These are phyloP conservation scores for Fusarium scirpi DNA, from an alignment of 2,329 filamentous ascomycete species.

Conservation along the genomic window DNA sequence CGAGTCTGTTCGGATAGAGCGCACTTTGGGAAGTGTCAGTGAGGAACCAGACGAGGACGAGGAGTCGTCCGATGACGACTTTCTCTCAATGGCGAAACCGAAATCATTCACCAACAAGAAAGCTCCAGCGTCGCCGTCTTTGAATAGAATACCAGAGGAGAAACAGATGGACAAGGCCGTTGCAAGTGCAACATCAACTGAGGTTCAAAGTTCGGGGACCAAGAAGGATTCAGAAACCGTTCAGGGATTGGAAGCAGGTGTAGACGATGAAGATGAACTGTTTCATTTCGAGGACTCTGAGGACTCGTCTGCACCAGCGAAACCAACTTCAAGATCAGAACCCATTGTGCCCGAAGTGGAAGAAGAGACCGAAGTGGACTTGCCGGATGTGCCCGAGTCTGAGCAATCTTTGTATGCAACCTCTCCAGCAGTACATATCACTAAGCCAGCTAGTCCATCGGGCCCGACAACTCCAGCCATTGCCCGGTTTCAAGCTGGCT, in stretches of 20 bases:
- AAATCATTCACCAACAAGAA: conserved; percentile 50
- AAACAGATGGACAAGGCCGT: conserved; percentile 6
- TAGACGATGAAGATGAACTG: conserved; percentile 54
- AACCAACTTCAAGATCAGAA: conserved; percentile 43
- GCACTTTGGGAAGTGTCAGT: conserved; percentile 43
- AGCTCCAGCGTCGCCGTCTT: conserved; percentile 29
- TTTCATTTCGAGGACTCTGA: conserved; percentile 62
- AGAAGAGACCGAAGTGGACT: conserved; percentile 52
- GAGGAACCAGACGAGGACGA: conserved; percentile 47
- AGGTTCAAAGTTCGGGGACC: conserved; percentile 7
- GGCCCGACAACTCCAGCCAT: conserved; percentile 50
- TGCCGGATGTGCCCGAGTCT: conserved; percentile 41
- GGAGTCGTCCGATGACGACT: conserved; percentile 56
- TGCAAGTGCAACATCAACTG: conserved; percentile 7
- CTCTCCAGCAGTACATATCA: conserved; percentile 59
- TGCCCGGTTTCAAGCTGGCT: conserved; percentile 54
- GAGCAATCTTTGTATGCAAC: conserved; percentile 55
- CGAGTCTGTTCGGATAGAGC: conserved; percentile 34
- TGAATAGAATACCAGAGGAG: conserved; percentile 24
- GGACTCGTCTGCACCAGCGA: conserved; percentile 50
- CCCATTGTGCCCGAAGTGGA: conserved; percentile 51
- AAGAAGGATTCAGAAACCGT: neutral
- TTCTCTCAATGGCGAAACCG: conserved; percentile 56
- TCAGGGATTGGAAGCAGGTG: conserved; percentile 28
- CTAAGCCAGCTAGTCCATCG: conserved; percentile 45